Percentiles rank a stretch among this genome's conserved stretches.
Evolutionary conservation across 2,329 filamentous ascomycete species (phyloP).

Genomic region (Penicillium sp.): DNA sequence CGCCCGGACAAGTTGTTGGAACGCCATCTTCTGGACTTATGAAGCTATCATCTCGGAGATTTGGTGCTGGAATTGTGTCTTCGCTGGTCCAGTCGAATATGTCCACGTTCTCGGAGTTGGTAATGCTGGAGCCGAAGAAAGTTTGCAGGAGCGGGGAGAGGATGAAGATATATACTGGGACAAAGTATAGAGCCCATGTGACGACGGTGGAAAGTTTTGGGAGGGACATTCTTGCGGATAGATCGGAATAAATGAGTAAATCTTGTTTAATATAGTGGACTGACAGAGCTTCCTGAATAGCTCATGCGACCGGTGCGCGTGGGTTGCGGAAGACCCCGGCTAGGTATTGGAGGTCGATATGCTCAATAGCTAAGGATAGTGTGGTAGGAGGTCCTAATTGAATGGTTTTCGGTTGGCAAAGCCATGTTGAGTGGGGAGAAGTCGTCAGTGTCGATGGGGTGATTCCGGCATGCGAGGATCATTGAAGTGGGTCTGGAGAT

Average conservation of each 20-base stretch:
- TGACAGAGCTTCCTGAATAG: not conserved
- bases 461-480: slow-evolving; percentile 4
- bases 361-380: not conserved
- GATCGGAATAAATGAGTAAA: not conserved
- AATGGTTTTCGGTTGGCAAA: not conserved
- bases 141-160: slow-evolving; percentile 34
- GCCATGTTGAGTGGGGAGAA: slow-evolving; percentile 8
- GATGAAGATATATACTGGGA: slow-evolving; percentile 40
- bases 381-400: not conserved
- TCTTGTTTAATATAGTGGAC: not conserved
- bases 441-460: not conserved
- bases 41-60: slow-evolving; percentile 32
- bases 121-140: slow-evolving; percentile 16
- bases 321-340: not conserved
- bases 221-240: slow-evolving; percentile 20
- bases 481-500: slow-evolving; percentile 8
- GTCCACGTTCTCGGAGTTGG: slow-evolving; percentile 2
- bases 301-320: slow-evolving; percentile 4
- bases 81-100: slow-evolving; percentile 12
- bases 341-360: not conserved
- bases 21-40: slow-evolving; percentile 37
- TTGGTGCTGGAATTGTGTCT: slow-evolving; percentile 14
- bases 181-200: slow-evolving; percentile 37
- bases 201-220: slow-evolving; percentile 33
- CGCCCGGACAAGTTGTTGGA: slow-evolving; percentile 25